Evolutionary conservation across 495 filamentous ascomycete species (phyloP).

Genomic region (Penicillium silybi): DNA sequence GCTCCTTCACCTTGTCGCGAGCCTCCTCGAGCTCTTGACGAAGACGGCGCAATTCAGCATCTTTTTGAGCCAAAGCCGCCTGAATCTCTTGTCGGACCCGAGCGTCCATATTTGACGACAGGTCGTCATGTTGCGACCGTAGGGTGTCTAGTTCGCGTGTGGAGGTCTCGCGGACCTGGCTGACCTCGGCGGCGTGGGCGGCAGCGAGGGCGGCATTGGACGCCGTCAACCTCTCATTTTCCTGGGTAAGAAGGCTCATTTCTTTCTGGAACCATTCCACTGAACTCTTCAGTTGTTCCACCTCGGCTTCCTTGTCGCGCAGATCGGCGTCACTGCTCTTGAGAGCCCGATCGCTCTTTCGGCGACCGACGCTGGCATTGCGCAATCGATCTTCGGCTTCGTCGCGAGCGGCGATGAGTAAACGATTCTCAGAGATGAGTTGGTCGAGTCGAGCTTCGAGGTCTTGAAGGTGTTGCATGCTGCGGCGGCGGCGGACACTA

Average conservation of each 20-base stretch:
- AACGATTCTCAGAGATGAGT: conserved; percentile 73
- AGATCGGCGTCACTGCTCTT: conserved; percentile 53
- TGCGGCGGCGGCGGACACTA: conserved; percentile 91
- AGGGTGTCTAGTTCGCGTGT: conserved; percentile 61
- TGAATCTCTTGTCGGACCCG: conserved; percentile 59
- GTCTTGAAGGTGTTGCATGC: conserved; percentile 87
- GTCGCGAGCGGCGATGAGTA: conserved; percentile 66
- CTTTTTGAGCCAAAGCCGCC: conserved; percentile 62
- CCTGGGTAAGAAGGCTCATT: conserved; percentile 64
- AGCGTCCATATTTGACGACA: conserved; percentile 60
- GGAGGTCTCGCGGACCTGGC: conserved; percentile 49
- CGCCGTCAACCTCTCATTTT: conserved; percentile 68
- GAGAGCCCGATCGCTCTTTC: conserved; percentile 54
- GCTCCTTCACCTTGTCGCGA: conserved; percentile 69
- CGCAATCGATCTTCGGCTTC: conserved; percentile 60
- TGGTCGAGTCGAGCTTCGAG: conserved; percentile 73
- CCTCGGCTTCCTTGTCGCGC: conserved; percentile 65
- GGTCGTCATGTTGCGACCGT: conserved; percentile 53
- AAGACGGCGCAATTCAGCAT: conserved; percentile 72
- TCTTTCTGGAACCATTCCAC: conserved; percentile 77
- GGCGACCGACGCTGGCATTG: conserved; percentile 52
- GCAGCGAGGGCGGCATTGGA: conserved; percentile 64
- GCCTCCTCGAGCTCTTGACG: conserved; percentile 73
- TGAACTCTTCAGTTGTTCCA: conserved; percentile 71
- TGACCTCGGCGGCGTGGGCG: conserved; percentile 62